Evolutionary conservation across 768 basidiomycete genomes (phyloP).

Genomic region (Macrolepiota dolichaula): DNA sequence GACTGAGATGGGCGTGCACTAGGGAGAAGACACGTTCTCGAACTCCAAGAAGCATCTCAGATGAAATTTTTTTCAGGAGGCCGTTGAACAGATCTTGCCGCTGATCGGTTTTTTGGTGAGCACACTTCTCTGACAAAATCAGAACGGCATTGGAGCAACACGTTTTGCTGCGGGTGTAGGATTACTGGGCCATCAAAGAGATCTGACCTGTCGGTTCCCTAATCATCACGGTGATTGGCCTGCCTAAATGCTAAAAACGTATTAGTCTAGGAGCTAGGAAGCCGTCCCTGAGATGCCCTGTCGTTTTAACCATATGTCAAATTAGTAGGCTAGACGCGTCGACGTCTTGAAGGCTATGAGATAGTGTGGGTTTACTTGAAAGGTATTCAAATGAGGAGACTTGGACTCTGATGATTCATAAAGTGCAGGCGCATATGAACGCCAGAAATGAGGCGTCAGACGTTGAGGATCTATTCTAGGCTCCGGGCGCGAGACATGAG

Average conservation of each 20-base stretch:
- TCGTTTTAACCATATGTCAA: neutral
- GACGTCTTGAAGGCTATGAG: neutral
- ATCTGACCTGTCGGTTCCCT: neutral
- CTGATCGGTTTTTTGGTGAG: neutral
- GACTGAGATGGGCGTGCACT: slow-evolving; percentile 1
- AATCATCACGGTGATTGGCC: neutral
- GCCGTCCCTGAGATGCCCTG: neutral
- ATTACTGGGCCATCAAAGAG: too few relatives aligned
- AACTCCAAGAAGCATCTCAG: neutral
- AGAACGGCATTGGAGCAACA: neutral
- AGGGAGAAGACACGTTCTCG: neutral
- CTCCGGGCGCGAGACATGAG: neutral
- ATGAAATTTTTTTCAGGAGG: neutral
- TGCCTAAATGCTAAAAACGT: neutral
- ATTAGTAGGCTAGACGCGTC: neutral
- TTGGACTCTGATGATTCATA: neutral
- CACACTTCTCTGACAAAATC: neutral
- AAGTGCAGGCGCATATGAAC: neutral
- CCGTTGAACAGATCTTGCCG: neutral
- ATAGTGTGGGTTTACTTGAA: neutral
- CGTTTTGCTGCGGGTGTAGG: neutral
- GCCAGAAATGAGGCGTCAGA: neutral
- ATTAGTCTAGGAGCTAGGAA: neutral
- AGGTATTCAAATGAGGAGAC: neutral
- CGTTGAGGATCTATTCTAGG: neutral